These are phyloP conservation scores for Botrytis sinoallii DNA, from an alignment of 2,329 filamentous ascomycete genomes.

Conservation along the genomic window DNA sequence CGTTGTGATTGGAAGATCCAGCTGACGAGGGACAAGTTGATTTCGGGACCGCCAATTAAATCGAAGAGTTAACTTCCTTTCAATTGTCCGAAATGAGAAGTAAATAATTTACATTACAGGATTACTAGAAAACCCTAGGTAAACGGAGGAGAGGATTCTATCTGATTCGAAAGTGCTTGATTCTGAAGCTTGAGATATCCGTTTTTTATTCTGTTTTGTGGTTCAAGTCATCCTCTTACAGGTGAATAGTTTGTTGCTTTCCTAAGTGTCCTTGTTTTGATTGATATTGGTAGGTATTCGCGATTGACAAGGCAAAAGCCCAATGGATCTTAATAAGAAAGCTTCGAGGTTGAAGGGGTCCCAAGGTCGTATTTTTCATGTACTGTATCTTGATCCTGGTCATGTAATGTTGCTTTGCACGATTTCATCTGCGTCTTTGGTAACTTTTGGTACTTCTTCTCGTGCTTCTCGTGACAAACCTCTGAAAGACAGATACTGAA, in stretches of 20 bases:
- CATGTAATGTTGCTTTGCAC: conserved; percentile 5
- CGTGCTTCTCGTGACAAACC: background rate
- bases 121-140: background rate
- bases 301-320: background rate
- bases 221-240: background rate
- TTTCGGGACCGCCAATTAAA: conserved; percentile 12
- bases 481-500: background rate
- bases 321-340: background rate
- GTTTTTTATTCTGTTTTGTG: background rate
- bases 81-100: background rate
- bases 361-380: background rate
- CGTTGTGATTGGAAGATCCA: conserved; percentile 5
- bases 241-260: background rate
- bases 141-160: background rate
- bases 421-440: conserved; percentile 9
- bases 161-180: background rate
- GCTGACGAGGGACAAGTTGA: background rate
- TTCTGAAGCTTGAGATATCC: background rate
- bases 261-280: no score
- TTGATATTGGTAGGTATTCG: background rate
- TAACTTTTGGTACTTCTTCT: conserved; percentile 4
- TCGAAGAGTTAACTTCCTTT: background rate
- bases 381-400: background rate
- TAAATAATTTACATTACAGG: background rate
- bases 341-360: background rate